Base-by-base conservation (phyloP, 176 grass and related monocot genomes). In the Phyllostachys edulis region DNA sequence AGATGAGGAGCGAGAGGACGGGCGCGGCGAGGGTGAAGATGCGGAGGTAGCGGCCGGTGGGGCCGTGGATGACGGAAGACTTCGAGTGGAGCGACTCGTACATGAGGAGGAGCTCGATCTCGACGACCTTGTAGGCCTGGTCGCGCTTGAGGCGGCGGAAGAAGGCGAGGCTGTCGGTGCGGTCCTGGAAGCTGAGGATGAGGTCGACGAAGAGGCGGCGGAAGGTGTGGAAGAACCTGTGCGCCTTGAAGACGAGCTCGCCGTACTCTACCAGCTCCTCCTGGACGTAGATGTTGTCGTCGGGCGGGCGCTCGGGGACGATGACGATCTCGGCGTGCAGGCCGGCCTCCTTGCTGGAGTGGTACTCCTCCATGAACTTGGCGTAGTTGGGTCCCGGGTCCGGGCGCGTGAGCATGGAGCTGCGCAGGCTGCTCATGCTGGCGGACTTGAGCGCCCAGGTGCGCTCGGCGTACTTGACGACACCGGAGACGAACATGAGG, bases 351-450 rank as follows among this genome's bases (percentile, higher is more conserved):
- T 3, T 62, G 36, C 80, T 78, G 10, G 90, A 85, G 24, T 85
- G 69, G 71, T 76, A 92, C 77, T 92, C 90, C 74, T 88, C 90
- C 71, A 92, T 84, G 34, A 92, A 84, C 45, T 89, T 89, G 59
- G 91, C 68, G 16, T 92, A 92, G 75, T 92, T 92, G 1, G 90
- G 90, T 0, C 86, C 90, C 0, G 86, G 46, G 34, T 84, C 82
- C 6, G 82, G 82, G 13, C 59, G 82, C 16, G 71, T 84, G n/a
- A 84, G 82, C 82, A 84, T 84, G 82, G 90, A 88, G 63, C 79
- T 80, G 18, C 78, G 73, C 23, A 92, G 74, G 52, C 71, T 62
- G 84, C 82, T 77, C 86, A 85, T 88, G 82, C 90, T 92, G 9
- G 84, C 90, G n/a, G 69, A 67, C 50, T 73, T 27, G n/a, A 91